Percentiles rank a stretch among this genome's conserved stretches.
Evolutionary conservation across 768 basidiomycete species (phyloP).

Genomic region (Coprinopsis sp.): DNA sequence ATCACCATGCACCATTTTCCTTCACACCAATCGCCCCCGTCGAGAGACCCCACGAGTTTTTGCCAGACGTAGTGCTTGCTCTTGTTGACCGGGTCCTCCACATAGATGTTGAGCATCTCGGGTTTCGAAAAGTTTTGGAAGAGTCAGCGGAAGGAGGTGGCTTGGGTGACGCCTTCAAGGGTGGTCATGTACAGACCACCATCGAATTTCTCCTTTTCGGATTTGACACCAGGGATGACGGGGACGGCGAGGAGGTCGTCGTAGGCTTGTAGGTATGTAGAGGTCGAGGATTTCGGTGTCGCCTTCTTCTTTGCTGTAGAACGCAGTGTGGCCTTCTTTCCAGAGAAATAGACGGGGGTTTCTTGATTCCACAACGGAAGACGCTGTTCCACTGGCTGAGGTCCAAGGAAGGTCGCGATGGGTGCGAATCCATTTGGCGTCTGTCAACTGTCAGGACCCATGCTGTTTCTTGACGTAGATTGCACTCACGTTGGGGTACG

Average conservation of each 20-base stretch:
- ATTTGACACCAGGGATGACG: constrained; percentile 94
- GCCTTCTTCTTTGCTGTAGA: constrained; percentile 84
- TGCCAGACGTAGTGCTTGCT: constrained; percentile 87
- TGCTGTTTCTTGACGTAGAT: not conserved
- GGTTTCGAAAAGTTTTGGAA: constrained; percentile 97
- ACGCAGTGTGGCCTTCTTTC: constrained; percentile 99
- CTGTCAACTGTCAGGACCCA: constrained; percentile 32
- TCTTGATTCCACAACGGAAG: constrained; percentile 99
- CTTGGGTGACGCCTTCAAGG: constrained; percentile 97
- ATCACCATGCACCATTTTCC: constrained; percentile 99
- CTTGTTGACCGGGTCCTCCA: constrained; percentile 83
- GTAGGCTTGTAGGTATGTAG: constrained; percentile 91
- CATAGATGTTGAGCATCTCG: constrained; percentile 97
- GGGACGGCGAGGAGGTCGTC: constrained; percentile 97
- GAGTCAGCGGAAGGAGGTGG: constrained; percentile 94
- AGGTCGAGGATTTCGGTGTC: constrained; percentile 93
- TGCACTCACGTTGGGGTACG: constrained; percentile 90
- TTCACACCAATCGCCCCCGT: constrained; percentile 97
- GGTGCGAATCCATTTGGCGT: constrained; percentile 97
- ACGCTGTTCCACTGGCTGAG: constrained; percentile 99
- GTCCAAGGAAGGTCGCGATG: constrained; percentile 94
- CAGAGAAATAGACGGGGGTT: constrained; percentile 99
- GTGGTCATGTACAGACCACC: constrained; percentile 98
- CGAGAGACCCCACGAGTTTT: constrained; percentile 96
- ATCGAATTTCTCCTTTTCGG: constrained; percentile 99